A percentile compares a stretch with the other conserved stretches of the same genome.
Conservation (phyloP, 345 rosid genomes). For the Tarenaya hassleriana region DNA sequence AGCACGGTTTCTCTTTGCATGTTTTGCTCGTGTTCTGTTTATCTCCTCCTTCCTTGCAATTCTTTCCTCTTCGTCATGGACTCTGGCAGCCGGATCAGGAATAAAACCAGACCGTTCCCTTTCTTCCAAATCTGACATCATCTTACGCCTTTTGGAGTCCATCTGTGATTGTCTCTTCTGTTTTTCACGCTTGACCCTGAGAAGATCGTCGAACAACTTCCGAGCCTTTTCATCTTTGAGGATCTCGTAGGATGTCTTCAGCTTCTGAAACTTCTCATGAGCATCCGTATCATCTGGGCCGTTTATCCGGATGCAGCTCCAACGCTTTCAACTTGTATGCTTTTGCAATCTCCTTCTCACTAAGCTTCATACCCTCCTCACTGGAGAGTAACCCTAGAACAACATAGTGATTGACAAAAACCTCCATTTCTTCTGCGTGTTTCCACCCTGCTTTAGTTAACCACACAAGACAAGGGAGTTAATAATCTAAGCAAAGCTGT, state of each 20-base stretch:
- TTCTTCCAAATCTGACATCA: conserved; percentile 80
- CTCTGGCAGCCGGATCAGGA: conserved; percentile 36
- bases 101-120: conserved; percentile 70
- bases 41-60: conserved; percentile 69
- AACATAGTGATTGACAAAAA: conserved; percentile 63
- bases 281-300: conserved; percentile 85
- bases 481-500: no score
- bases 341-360: conserved; percentile 66
- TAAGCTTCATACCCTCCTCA: conserved; percentile 71
- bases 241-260: conserved; percentile 68
- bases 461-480: no score
- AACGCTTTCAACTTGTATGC: conserved; percentile 72
- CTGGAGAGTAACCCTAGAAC: conserved; percentile 79
- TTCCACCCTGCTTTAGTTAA: background rate
- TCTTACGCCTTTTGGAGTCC: conserved; percentile 62
- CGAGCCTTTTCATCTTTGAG: conserved; percentile 76
- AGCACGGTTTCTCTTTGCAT: conserved; percentile 29
- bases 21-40: conserved; percentile 63
- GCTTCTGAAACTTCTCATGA: conserved; percentile 63
- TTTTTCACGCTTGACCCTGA: conserved; percentile 63
- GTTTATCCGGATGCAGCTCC: conserved; percentile 81
- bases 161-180: conserved; percentile 43
- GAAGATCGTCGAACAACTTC: conserved; percentile 74
- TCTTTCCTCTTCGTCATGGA: conserved; percentile 57
- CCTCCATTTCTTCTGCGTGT: conserved; percentile 31